Evolutionary conservation across 305 asterid genomes (phyloP).

Genomic region (Fraxinus baroniana): DNA sequence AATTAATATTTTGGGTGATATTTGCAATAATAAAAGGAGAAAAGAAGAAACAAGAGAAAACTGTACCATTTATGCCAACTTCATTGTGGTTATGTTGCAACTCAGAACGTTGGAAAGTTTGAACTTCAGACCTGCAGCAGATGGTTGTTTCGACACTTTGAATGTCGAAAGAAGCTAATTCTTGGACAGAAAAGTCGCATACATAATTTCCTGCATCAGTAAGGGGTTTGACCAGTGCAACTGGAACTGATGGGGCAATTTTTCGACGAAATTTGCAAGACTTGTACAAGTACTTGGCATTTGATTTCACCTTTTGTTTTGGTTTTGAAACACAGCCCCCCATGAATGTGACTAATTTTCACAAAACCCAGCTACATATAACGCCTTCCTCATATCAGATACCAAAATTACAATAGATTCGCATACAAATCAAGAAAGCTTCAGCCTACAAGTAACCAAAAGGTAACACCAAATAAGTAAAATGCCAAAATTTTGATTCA

Average conservation of each 20-base stretch:
- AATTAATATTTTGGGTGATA: neutral
- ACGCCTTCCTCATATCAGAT: slow-evolving; percentile 10
- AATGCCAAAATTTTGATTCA: neutral
- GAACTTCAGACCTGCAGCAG: slow-evolving; percentile 30
- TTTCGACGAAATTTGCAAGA: slow-evolving; percentile 55
- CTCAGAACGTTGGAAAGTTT: slow-evolving; percentile 25
- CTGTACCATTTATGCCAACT: slow-evolving; percentile 35
- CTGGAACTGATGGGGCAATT: slow-evolving; percentile 50
- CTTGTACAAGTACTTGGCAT: slow-evolving; percentile 45
- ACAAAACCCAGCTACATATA: slow-evolving; percentile 18
- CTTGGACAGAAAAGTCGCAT: slow-evolving; percentile 29
- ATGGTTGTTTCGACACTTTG: slow-evolving; percentile 18
- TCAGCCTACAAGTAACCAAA: neutral
- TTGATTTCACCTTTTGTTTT: slow-evolving; percentile 50
- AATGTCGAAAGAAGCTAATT: slow-evolving; percentile 27
- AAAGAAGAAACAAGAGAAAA: neutral
- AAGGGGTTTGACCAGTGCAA: slow-evolving; percentile 46
- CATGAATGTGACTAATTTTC: slow-evolving; percentile 44
- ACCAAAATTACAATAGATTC: slow-evolving; percentile 1
- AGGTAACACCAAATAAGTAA: neutral
- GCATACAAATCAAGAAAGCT: neutral
- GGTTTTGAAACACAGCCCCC: slow-evolving; percentile 86
- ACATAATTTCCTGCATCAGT: slow-evolving; percentile 24
- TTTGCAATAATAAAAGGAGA: neutral
- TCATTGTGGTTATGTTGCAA: slow-evolving; percentile 30